Evolutionary conservation across 2,329 filamentous ascomycete genomes (phyloP).

Genomic region (Xylariaceae sp.): DNA sequence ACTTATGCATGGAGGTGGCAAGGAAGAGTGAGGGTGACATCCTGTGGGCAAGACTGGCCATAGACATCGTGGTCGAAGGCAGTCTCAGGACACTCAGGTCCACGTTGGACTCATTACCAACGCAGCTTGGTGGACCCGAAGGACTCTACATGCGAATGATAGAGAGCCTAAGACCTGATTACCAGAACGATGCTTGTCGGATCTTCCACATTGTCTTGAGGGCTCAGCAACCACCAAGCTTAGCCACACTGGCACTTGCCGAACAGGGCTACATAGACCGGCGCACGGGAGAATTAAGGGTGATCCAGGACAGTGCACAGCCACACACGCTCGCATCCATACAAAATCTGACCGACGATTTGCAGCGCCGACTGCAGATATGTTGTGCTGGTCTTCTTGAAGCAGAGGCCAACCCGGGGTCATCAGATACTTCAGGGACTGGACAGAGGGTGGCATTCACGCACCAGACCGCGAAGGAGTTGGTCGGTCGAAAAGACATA

Average conservation of each 20-base stretch:
- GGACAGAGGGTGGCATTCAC: slow-evolving; percentile 27
- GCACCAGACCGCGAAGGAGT: slow-evolving; percentile 30
- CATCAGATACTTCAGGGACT: slow-evolving; percentile 14
- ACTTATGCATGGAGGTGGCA: slow-evolving; percentile 24
- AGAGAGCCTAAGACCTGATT: slow-evolving; percentile 21
- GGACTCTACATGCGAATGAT: slow-evolving; percentile 31
- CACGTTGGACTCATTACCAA: slow-evolving; percentile 25
- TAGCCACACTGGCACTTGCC: slow-evolving; percentile 26
- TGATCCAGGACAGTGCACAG: slow-evolving; percentile 15
- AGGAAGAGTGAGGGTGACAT: slow-evolving; percentile 26
- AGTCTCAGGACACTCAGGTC: slow-evolving; percentile 23
- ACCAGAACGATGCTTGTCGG: slow-evolving; percentile 22
- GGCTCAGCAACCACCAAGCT: slow-evolving; percentile 27
- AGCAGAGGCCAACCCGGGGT: slow-evolving; percentile 17
- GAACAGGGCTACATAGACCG: slow-evolving; percentile 23
- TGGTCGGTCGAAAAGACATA: slow-evolving; percentile 25
- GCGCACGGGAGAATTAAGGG: slow-evolving; percentile 18
- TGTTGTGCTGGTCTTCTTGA: slow-evolving; percentile 26
- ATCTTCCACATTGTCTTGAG: slow-evolving; percentile 27
- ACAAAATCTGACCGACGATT: slow-evolving; percentile 19
- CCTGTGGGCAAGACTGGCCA: slow-evolving; percentile 27
- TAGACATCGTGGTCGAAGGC: slow-evolving; percentile 27
- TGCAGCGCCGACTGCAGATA: slow-evolving; percentile 20
- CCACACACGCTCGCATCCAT: slow-evolving; percentile 16
- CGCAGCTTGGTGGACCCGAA: slow-evolving; percentile 25